These are phyloP conservation scores for Gnomoniopsis sp. DNA, from an alignment of 2,329 filamentous ascomycete genomes.

Conservation along the genomic window DNA sequence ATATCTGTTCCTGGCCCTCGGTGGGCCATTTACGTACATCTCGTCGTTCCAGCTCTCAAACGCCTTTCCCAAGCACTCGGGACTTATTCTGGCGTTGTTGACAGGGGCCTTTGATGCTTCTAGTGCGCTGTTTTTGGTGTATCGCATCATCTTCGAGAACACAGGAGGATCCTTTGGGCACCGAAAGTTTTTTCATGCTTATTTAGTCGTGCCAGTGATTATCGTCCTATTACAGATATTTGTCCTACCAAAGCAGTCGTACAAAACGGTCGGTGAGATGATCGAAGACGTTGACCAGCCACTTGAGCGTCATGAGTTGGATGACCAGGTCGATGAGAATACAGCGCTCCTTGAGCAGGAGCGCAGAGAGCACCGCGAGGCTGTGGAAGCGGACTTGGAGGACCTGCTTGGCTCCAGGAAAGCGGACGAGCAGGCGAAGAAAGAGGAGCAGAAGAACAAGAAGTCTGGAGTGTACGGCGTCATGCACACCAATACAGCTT, in stretches of 20 bases:
- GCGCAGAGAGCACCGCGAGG: conserved; percentile 57
- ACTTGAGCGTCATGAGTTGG: conserved; percentile 28
- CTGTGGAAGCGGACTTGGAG: conserved; percentile 67
- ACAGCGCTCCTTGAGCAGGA: conserved; percentile 53
- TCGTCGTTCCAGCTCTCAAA: conserved; percentile 83
- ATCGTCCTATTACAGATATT: conserved; percentile 66
- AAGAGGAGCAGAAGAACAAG: conserved; percentile 67
- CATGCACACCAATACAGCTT: conserved; percentile 69
- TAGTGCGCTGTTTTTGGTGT: conserved; percentile 72
- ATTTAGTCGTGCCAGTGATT: conserved; percentile 65
- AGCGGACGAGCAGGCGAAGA: conserved; percentile 59
- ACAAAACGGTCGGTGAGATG: conserved; percentile 83
- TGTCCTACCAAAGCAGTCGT: conserved; percentile 71
- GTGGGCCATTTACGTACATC: conserved; percentile 79
- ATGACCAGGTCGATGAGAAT: conserved; percentile 57
- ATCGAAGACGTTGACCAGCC: conserved; percentile 66
- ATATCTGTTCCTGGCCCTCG: conserved; percentile 73
- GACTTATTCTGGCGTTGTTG: conserved; percentile 74
- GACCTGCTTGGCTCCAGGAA: conserved; percentile 64
- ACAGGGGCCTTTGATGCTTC: conserved; percentile 83
- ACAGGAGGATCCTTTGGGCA: conserved; percentile 52
- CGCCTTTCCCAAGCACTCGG: conserved; percentile 72
- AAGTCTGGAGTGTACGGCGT: conserved; percentile 82
- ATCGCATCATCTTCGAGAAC: conserved; percentile 65
- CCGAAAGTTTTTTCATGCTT: conserved; percentile 67